These are phyloP conservation scores for Cordyceps pruinosa DNA, from an alignment of 2,329 filamentous ascomycete genomes.

Conservation along the genomic window DNA sequence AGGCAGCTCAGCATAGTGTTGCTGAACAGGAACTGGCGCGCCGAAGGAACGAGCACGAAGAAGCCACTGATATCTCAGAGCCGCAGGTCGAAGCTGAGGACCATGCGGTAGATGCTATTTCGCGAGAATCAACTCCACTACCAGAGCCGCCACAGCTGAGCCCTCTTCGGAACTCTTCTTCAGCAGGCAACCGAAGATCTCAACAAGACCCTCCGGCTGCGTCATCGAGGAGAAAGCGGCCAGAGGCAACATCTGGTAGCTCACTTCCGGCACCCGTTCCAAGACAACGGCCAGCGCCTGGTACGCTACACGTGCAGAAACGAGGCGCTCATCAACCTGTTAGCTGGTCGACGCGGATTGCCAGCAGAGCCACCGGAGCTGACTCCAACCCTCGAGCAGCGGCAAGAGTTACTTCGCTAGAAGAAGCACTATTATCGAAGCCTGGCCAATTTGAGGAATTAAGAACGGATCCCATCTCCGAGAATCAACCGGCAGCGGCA, in stretches of 20 bases:
- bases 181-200: conserved; percentile 42
- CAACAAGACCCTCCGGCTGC: conserved; percentile 9
- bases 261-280: neutral
- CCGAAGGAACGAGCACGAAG: conserved; percentile 20
- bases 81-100: conserved; percentile 29
- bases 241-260: neutral
- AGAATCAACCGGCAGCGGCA: neutral
- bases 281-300: neutral
- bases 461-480: neutral
- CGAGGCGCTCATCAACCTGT: conserved; percentile 3
- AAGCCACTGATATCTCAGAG: conserved; percentile 22
- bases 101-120: conserved; percentile 31
- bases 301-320: neutral
- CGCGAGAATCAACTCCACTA: conserved; percentile 37
- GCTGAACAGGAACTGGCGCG: neutral
- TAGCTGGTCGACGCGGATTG: neutral
- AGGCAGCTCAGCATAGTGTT: neutral
- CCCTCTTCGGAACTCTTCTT: conserved; percentile 45
- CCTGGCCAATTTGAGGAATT: neutral
- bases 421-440: neutral
- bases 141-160: conserved; percentile 41
- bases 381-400: neutral
- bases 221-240: neutral
- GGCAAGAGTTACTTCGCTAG: neutral
- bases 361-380: neutral